A percentile compares a stretch with the other conserved stretches of the same genome.
phyloP scores from a whole-genome alignment of 495 filamentous ascomycete genomes.

The Neurospora sublineolata region DNA sequence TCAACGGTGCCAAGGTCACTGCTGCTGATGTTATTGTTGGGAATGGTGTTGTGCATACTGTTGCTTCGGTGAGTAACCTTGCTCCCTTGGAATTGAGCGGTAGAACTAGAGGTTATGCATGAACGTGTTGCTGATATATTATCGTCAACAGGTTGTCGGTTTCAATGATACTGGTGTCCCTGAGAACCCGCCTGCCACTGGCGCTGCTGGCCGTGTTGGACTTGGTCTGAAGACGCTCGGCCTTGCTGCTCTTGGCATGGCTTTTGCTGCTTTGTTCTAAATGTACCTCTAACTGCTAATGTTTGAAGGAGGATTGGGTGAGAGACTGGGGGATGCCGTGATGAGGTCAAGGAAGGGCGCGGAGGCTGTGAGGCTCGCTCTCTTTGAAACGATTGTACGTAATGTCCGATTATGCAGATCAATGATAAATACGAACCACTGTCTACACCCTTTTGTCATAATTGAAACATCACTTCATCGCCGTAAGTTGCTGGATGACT shows the following conservation, averaged over 20 bases:
- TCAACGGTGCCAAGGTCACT: slow-evolving; percentile 27
- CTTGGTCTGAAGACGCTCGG: neutral
- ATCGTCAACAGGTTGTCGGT: neutral
- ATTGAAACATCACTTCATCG: neutral
- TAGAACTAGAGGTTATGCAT: no score
- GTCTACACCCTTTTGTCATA: neutral
- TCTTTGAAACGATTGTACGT: neutral
- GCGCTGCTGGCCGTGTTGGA: neutral
- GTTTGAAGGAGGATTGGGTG: neutral
- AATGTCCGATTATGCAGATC: neutral
- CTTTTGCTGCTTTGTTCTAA: neutral
- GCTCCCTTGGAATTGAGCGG: neutral
- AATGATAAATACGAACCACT: neutral
- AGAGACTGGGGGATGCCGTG: neutral
- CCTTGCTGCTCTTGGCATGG: neutral
- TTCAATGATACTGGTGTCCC: neutral
- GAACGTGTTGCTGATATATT: neutral
- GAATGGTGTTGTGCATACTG: slow-evolving; percentile 30
- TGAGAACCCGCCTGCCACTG: neutral
- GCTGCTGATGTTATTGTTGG: slow-evolving; percentile 18
- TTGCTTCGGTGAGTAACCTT: slow-evolving; percentile 20
- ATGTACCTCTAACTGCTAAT: neutral
- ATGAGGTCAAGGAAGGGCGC: neutral
- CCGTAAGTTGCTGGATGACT: neutral
- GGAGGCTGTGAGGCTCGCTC: neutral